Conservation (phyloP, 2,329 filamentous ascomycete genomes). For the Emmonsiellopsis sp. region DNA sequence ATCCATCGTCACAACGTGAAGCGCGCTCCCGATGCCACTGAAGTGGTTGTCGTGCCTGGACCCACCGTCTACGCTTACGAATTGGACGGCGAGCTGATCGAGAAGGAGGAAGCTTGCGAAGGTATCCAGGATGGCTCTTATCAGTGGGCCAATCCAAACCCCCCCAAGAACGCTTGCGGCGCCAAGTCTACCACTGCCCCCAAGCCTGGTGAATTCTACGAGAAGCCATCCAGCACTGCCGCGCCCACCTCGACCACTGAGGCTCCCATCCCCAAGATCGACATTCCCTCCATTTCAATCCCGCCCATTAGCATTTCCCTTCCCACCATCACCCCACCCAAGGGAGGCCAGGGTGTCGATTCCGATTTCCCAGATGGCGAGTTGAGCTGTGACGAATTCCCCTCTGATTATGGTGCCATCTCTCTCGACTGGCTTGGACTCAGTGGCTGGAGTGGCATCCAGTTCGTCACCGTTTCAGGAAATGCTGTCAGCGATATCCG, state of each 20-base stretch:
- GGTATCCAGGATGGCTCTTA: constrained; percentile 62
- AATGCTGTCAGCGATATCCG: constrained; percentile 56
- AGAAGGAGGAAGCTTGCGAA: constrained; percentile 55
- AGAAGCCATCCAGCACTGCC: constrained; percentile 15
- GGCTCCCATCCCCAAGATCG: constrained; percentile 24
- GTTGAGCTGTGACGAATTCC: constrained; percentile 64
- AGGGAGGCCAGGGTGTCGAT: constrained; percentile 47
- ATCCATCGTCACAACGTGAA: constrained; percentile 30
- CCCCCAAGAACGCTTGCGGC: constrained; percentile 46
- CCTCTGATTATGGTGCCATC: constrained; percentile 71
- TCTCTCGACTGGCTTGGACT: constrained; percentile 59
- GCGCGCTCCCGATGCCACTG: constrained; percentile 35
- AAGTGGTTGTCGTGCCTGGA: constrained; percentile 48
- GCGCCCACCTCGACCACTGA: constrained; percentile 24
- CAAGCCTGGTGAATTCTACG: constrained; percentile 10
- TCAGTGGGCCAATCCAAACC: constrained; percentile 56
- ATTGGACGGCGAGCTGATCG: constrained; percentile 56
- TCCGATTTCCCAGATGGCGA: constrained; percentile 66
- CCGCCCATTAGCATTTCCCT: constrained; percentile 14
- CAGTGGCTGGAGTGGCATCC: constrained; percentile 72
- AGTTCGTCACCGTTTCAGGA: constrained; percentile 49
- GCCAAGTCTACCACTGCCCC: constrained; percentile 2
- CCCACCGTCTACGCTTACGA: constrained; percentile 63
- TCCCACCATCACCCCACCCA: constrained; percentile 12
- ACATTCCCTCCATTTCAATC: constrained; percentile 15